phyloP scores from a whole-genome alignment of 2,329 filamentous ascomycete genomes.

The Ceratocystis alfenasii region DNA sequence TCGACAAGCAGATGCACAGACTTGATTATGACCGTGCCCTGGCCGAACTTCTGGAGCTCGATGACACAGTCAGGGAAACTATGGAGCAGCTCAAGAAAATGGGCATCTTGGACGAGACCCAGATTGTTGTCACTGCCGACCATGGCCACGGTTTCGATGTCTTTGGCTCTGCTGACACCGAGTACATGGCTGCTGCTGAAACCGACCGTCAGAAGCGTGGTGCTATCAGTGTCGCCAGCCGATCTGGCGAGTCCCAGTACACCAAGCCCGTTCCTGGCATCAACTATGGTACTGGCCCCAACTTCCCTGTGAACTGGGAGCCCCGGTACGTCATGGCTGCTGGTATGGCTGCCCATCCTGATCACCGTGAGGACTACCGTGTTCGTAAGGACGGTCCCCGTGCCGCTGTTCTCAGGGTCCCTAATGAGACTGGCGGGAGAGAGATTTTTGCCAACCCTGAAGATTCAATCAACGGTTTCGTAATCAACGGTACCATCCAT shows the following conservation, averaged over 20 bases:
- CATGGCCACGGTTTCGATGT: constrained; percentile 87
- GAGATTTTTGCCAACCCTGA: constrained; percentile 52
- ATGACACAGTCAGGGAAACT: constrained; percentile 69
- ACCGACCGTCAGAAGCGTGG: constrained; percentile 61
- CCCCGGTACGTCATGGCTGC: constrained; percentile 70
- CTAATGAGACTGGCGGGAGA: constrained; percentile 32
- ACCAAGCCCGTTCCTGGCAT: constrained; percentile 45
- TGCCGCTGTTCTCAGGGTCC: constrained; percentile 44
- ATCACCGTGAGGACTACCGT: constrained; percentile 63
- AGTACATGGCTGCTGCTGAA: constrained; percentile 55
- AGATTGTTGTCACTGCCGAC: constrained; percentile 72
- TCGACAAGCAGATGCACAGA: constrained; percentile 82
- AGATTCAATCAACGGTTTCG: constrained; percentile 54
- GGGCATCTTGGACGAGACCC: constrained; percentile 58
- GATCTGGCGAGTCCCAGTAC: constrained; percentile 67
- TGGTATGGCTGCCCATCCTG: constrained; percentile 59
- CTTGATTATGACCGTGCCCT: constrained; percentile 79
- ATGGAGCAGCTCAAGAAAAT: constrained; percentile 56
- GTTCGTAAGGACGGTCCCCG: constrained; percentile 57
- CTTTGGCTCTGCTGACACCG: constrained; percentile 68
- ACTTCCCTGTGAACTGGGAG: constrained; percentile 77
- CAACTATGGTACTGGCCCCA: constrained; percentile 58
- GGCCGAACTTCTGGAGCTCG: constrained; percentile 72
- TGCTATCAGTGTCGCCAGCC: constrained; percentile 60
- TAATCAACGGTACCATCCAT: constrained; percentile 65